Evolutionary conservation across 495 filamentous ascomycete species (phyloP), one percentile per base, ranked within the genome.

Genomic region (Penicillium soppii): DNA sequence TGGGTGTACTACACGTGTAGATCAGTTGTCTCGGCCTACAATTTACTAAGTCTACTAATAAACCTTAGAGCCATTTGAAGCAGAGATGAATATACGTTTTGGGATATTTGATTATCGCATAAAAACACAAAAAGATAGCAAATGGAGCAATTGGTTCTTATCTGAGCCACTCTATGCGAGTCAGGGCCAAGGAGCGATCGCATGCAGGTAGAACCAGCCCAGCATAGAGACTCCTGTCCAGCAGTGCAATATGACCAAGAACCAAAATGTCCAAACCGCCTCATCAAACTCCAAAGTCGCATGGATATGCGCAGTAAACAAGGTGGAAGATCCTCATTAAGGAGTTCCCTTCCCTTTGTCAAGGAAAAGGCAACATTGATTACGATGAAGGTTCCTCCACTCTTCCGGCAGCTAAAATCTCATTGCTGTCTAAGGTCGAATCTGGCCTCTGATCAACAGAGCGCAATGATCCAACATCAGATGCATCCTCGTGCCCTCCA

Each of bases 381-480:
- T 21, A 57, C 16, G 39, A 36, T 13, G 44, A 52, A 32, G 47
- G 35, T 15, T 47, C 29, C 50, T 53, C 29, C 19, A 56, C 22
- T 16, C 20, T 38, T 20, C 15, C 30, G 9, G 27, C n/a, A 19
- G 57, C 29, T 20, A 30, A n/a, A 0, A 37, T 38, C 32, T 51
- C 43, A 16, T 33, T 40, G 38, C 29, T 61, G 17, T 33, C 38
- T 7, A 19, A 16, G 13, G 42, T 41, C 16, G 48, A 53, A 35
- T 49, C 32, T 9, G 46, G 21, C 16, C n/a, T 43, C 50, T 54
- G 46, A 20, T 57, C 50, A 41, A 56, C 33, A 25, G 53, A 32
- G n/a, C 17, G 21, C 22, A 43, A 17, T 9, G 48, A 46, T 20
- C 33, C 35, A 48, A 25, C 17, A 37, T 53, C 53, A 16, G 22